phyloP scores from a whole-genome alignment of 192 early-diverging fungal species.

The Coemansia furcata region DNA sequence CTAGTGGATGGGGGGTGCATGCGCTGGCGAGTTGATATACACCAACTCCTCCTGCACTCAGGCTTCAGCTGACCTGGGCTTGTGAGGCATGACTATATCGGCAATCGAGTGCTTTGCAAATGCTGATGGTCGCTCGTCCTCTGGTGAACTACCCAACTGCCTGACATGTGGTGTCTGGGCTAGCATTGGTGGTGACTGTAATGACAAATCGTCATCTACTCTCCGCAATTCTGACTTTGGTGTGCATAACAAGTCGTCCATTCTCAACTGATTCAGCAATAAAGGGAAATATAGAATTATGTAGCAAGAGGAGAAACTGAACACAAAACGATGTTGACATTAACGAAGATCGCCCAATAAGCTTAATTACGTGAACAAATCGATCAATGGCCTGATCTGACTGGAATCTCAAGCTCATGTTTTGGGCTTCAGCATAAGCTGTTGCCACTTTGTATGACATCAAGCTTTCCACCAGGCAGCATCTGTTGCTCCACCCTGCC shows the following conservation, averaged over 20 bases:
- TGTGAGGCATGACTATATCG: conserved; percentile 43
- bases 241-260: neutral
- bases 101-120: conserved; percentile 40
- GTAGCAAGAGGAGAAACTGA: neutral
- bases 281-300: neutral
- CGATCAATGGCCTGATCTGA: too few species aligned
- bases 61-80: conserved; percentile 30
- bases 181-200: conserved; percentile 32
- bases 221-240: neutral
- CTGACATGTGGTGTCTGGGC: conserved; percentile 15
- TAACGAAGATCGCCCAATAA: neutral
- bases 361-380: too few species aligned
- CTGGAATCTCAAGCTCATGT: too few species aligned
- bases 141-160: neutral
- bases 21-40: conserved; percentile 39
- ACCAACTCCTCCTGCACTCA: conserved; percentile 19
- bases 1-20: conserved; percentile 44
- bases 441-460: too few species aligned
- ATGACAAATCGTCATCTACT: conserved; percentile 23
- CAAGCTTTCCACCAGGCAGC: too few species aligned
- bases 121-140: neutral
- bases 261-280: neutral
- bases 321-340: neutral
- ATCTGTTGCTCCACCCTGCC: too few species aligned
- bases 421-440: too few species aligned